phyloP scores from a whole-genome alignment of 768 basidiomycete genomes.

The Coprinopsis cinerea region DNA sequence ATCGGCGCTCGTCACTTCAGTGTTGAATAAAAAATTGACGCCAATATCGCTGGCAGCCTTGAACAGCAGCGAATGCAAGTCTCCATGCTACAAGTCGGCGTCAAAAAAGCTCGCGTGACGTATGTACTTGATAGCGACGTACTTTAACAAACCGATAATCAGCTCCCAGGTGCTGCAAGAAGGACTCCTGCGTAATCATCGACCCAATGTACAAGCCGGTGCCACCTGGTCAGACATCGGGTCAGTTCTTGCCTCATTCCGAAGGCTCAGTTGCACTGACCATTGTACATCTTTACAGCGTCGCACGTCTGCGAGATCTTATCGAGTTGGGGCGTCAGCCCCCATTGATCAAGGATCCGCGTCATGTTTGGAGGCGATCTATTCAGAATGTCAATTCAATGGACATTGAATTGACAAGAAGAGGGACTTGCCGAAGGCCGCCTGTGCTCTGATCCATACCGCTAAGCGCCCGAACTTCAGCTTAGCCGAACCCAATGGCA shows the following conservation, averaged over 20 bases:
- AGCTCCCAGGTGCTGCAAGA: constrained; percentile 26
- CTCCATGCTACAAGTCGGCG: constrained; percentile 36
- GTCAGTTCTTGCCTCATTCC: too few species aligned
- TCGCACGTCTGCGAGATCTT: constrained; percentile 30
- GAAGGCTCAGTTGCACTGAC: too few species aligned
- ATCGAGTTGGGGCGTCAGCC: constrained; percentile 36
- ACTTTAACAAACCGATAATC: constrained; percentile 38
- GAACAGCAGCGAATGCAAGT: constrained; percentile 43
- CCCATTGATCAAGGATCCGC: constrained; percentile 47
- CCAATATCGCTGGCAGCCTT: constrained; percentile 42
- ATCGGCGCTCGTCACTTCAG: constrained; percentile 28
- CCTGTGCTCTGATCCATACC: constrained; percentile 27
- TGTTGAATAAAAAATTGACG: constrained; percentile 38
- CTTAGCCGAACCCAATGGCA: constrained; percentile 6
- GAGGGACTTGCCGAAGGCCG: constrained; percentile 30
- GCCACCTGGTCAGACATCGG: constrained; percentile 28
- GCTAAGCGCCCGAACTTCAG: background rate
- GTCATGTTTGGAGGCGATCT: constrained; percentile 54
- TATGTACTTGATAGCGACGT: constrained; percentile 14
- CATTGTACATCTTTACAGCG: constrained; percentile 18
- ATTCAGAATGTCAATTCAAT: constrained; percentile 14
- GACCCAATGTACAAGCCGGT: constrained; percentile 38
- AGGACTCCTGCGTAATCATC: constrained; percentile 35
- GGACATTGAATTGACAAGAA: background rate
- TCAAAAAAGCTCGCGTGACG: background rate